A percentile compares a stretch with the other conserved stretches of the same genome.
These are phyloP conservation scores for Kodamaea restingae DNA, from an alignment of 805 yeast genomes.

Conservation along the genomic window DNA sequence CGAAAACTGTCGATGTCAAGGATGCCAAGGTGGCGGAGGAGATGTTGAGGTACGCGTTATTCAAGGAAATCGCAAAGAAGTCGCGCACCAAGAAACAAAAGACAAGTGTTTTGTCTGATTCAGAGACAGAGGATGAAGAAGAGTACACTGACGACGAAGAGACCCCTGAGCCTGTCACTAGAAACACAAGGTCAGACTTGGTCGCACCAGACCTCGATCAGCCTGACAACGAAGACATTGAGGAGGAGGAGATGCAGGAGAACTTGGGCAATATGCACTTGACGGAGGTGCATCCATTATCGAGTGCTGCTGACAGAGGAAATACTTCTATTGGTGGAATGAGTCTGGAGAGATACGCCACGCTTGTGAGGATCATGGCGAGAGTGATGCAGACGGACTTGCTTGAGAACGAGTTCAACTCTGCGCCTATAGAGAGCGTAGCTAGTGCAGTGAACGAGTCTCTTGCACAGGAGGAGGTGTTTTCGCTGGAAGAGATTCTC, in stretches of 20 bases:
- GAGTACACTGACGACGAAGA: slow-evolving; percentile 35
- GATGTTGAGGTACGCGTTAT: slow-evolving; percentile 77
- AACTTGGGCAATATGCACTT: slow-evolving; percentile 6
- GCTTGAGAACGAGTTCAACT: slow-evolving; percentile 28
- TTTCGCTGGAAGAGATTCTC: slow-evolving; percentile 26
- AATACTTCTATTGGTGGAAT: slow-evolving; percentile 20
- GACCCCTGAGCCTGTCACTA: slow-evolving; percentile 10
- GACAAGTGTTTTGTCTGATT: slow-evolving; percentile 14
- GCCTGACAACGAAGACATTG: slow-evolving; percentile 3
- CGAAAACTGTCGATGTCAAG: slow-evolving; percentile 62
- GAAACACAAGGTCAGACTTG: slow-evolving; percentile 15
- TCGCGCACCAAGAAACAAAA: slow-evolving; percentile 25
- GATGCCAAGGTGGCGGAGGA: slow-evolving; percentile 89
- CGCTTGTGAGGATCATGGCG: slow-evolving; percentile 30
- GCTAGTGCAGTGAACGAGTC: slow-evolving; percentile 30
- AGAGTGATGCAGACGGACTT: slow-evolving; percentile 28
- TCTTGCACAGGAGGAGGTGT: slow-evolving; percentile 38
- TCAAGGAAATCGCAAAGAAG: slow-evolving; percentile 59
- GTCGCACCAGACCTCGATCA: slow-evolving; percentile 10
- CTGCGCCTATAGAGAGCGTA: slow-evolving; percentile 32
- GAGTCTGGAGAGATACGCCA: slow-evolving; percentile 30
- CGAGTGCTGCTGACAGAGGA: slow-evolving; percentile 17
- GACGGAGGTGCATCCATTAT: slow-evolving; percentile 19
- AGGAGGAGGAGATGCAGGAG: slow-evolving; percentile 6
- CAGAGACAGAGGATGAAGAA: slow-evolving; percentile 27